phyloP scores from a whole-genome alignment of 2,329 filamentous ascomycete species.

The Ophiocordyceps camponoti-leonardi region DNA sequence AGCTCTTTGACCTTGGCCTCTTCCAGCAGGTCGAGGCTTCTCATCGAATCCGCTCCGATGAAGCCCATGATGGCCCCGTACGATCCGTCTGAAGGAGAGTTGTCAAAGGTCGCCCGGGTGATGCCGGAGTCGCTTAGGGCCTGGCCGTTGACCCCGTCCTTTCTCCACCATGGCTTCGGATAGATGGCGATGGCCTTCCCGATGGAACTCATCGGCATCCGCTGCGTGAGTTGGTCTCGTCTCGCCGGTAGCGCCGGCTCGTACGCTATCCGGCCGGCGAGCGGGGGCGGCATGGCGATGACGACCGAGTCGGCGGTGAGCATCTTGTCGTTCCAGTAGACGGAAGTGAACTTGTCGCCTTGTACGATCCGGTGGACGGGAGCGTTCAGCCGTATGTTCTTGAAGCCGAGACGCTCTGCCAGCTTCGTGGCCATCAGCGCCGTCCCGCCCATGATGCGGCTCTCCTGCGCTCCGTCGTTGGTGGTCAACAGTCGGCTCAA shows the following conservation, averaged over 20 bases:
- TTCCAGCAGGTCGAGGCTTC: not conserved
- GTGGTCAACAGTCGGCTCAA: not conserved
- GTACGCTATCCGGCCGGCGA: not conserved
- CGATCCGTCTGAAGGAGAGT: not conserved
- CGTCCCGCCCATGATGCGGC: not conserved
- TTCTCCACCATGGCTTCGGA: not conserved
- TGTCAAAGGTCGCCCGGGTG: not conserved
- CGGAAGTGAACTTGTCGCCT: not conserved
- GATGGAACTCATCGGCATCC: not conserved
- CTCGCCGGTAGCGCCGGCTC: not conserved
- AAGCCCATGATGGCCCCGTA: not conserved
- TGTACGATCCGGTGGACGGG: not conserved
- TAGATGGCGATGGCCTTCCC: not conserved
- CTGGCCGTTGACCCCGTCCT: not conserved
- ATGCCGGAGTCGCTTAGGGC: not conserved
- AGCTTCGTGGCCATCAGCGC: not conserved
- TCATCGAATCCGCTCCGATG: not conserved
- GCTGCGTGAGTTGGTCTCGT: not conserved
- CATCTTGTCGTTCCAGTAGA: not conserved
- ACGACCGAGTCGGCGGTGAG: not conserved
- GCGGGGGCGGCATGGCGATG: not conserved
- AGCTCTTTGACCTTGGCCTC: not conserved
- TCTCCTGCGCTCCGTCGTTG: not conserved
- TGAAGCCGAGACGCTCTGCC: not conserved
- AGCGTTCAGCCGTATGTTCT: not conserved